Conservation (phyloP, 805 yeast genomes). For the Saccharomycopsis malanga region DNA sequence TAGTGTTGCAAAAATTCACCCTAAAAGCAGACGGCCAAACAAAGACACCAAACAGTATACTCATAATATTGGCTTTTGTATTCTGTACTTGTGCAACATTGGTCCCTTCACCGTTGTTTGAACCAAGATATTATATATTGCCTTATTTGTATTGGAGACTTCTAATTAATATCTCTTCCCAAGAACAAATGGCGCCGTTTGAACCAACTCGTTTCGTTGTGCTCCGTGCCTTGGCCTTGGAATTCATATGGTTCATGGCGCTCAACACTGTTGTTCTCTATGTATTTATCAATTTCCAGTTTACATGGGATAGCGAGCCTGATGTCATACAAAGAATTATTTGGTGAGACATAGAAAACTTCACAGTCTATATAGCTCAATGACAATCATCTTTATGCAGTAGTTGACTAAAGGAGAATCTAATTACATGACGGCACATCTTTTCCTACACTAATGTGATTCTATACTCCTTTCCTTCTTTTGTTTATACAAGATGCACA, state of each 20-base stretch:
- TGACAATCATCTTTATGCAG: no score
- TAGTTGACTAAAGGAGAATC: no score
- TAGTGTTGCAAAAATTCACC: constrained; percentile 1
- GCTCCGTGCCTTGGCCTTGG: constrained; percentile 37
- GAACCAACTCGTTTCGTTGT: constrained; percentile 9
- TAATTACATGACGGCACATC: no score
- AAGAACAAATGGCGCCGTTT: constrained; percentile 26
- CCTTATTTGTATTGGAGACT: constrained; percentile 76
- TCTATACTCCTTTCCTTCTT: no score
- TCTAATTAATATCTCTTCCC: constrained; percentile 36
- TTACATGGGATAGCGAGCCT: constrained; percentile 60
- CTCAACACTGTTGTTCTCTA: constrained; percentile 47
- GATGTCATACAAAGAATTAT: constrained; percentile 67
- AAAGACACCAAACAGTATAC: background rate
- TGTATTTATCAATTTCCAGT: constrained; percentile 55
- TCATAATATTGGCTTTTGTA: constrained; percentile 43
- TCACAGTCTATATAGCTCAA: no score
- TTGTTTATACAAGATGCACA: no score
- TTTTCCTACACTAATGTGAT: no score
- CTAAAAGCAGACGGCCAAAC: background rate
- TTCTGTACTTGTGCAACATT: constrained; percentile 53
- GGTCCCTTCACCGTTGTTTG: constrained; percentile 87
- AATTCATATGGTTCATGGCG: constrained; percentile 53
- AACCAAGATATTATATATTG: constrained; percentile 84
- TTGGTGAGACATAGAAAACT: constrained; percentile 52